Evolutionary conservation across 441 rosid species (phyloP), one percentile per base, ranked within the genome.

Genomic region (Codiaeum variegatum): DNA sequence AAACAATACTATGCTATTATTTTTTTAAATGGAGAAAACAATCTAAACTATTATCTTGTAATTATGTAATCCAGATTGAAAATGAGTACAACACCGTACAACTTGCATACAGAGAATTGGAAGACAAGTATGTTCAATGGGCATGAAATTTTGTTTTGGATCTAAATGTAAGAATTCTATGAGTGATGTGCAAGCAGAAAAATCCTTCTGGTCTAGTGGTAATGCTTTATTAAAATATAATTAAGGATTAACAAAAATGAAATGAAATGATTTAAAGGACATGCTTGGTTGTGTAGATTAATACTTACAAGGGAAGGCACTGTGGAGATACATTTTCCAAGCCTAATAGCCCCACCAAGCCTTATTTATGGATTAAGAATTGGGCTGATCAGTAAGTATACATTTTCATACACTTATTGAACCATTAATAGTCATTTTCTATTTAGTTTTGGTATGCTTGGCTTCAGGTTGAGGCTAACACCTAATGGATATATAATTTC

Each of bases 151-250:
- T 93, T 75, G 98, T 92, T 4, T 49, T 82, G 68, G 82, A 76
- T 16, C 69, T 81, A 56, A 69, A 91, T 2, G 73, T 78, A 0
- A 91, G 93, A 13, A 86, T 95, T 46, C 99, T 97, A 51, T 95
- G 99, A 98, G 79, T 88, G 54, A 91, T 95, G 97, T 95, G 99
- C 91, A 95, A 93, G 87, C 98, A 93, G 79, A 85, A 49, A 70
- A 98, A 93, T 54, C 97, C 99, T 72, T 97, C 98, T 70, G 97
- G 80, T 79, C 88, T 88, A 4, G 79, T 93, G 67, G 97, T 95
- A 81, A 71, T n/a, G 79, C 73, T 31, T 42, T 21, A 9, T 26
- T 59, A 29, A 19, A n/a, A 51, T n/a, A n/a, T n/a, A n/a, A n/a
- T 0, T 36, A 36, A 36, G 38, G 38, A 36, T 36, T n/a, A n/a